A percentile compares a stretch with the other conserved stretches of the same genome.
phyloP scores from a whole-genome alignment of 2,329 filamentous ascomycete species.

The Phyllosticta paracitricarpa region DNA sequence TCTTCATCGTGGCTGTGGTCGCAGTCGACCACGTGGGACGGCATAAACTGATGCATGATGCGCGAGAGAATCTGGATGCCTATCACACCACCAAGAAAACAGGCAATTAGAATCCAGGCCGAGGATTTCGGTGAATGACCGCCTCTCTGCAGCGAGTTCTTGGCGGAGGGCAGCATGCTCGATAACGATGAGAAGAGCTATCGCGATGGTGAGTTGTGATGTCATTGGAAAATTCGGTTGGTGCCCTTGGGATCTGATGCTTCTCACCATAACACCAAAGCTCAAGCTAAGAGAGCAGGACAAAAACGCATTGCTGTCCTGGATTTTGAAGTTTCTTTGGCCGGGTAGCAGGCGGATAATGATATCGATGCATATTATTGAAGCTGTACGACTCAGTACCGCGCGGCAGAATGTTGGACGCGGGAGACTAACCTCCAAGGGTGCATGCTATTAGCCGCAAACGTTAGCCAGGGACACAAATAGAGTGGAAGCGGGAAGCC shows the following conservation, averaged over 20 bases:
- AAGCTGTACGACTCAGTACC: slow-evolving; percentile 41
- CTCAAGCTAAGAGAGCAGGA: slow-evolving; percentile 83
- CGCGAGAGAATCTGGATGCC: slow-evolving; percentile 67
- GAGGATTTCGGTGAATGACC: slow-evolving; percentile 58
- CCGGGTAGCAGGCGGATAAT: slow-evolving; percentile 63
- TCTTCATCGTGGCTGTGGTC: slow-evolving; percentile 59
- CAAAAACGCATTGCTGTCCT: slow-evolving; percentile 80
- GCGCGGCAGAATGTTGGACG: slow-evolving; percentile 4
- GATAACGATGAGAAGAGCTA: slow-evolving; percentile 87
- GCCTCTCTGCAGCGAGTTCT: slow-evolving; percentile 61
- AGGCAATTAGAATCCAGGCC: slow-evolving; percentile 57
- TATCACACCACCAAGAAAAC: slow-evolving; percentile 61
- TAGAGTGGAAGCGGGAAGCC: slow-evolving; percentile 12
- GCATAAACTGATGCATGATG: slow-evolving; percentile 62
- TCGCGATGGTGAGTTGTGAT: neutral
- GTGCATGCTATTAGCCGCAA: slow-evolving; percentile 23
- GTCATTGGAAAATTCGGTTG: slow-evolving; percentile 12
- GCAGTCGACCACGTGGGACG: slow-evolving; percentile 72
- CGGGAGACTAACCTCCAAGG: slow-evolving; percentile 21
- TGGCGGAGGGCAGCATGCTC: slow-evolving; percentile 84
- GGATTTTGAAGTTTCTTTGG: slow-evolving; percentile 70
- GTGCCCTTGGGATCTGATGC: neutral
- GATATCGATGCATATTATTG: slow-evolving; percentile 79
- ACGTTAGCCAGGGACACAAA: neutral
- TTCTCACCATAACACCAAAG: slow-evolving; percentile 84